phyloP scores from a whole-genome alignment of 2,329 filamentous ascomycete genomes.

The Talaromyces sp. region DNA sequence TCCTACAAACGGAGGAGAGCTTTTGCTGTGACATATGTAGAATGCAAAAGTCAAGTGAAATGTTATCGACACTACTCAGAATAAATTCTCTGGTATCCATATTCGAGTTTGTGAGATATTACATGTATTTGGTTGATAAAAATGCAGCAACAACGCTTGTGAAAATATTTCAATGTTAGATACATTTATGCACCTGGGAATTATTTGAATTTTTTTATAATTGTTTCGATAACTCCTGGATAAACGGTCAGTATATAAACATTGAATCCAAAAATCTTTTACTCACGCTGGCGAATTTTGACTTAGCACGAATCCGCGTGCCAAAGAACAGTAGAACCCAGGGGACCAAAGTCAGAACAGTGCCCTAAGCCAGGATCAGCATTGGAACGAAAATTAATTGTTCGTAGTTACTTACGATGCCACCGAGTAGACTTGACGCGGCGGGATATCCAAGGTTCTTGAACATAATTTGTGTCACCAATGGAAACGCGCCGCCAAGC shows the following conservation, averaged over 20 bases:
- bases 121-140: background rate
- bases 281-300: conserved; percentile 65
- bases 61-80: background rate
- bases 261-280: background rate
- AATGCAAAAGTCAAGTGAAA: background rate
- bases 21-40: background rate
- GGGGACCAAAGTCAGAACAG: conserved; percentile 69
- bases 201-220: background rate
- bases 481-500: conserved; percentile 72
- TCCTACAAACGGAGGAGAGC: conserved; percentile 30
- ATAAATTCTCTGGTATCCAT: background rate
- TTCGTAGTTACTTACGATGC: conserved; percentile 49
- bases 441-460: conserved; percentile 62
- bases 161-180: background rate
- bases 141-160: background rate
- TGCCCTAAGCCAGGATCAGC: conserved; percentile 29
- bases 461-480: conserved; percentile 72
- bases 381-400: background rate
- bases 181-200: background rate
- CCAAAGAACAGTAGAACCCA: conserved; percentile 82
- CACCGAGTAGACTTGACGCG: conserved; percentile 71
- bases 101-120: background rate
- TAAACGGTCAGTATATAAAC: background rate
- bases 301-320: conserved; percentile 66
- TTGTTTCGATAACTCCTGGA: background rate